Evolutionary conservation across 352 stramenopile species (phyloP), one percentile per base, ranked within the genome.

Genomic region (Pythium volutum): DNA sequence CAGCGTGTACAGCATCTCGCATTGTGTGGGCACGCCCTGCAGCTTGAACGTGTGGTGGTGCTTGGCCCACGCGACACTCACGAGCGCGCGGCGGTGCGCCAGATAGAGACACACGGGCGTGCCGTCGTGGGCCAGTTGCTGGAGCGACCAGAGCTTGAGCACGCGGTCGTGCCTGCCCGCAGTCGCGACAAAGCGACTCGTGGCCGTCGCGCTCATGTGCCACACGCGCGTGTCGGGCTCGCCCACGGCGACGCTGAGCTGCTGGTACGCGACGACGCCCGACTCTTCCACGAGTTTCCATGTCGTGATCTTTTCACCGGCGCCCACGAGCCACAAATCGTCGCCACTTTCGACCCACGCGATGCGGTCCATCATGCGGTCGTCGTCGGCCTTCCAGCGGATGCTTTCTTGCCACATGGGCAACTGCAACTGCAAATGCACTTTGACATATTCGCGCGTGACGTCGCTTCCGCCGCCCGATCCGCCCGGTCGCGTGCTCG

Each of bases 211-310:
- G 55, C 87, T 81, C 60, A 93, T 89, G 52, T 89, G 75, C 29
- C 63, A 67, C 20, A 81, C 67, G 18, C 64, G 64, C 18, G 65
- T 43, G 18, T 62, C 58, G 1, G 71, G 59, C 36, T 67, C 42
- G 12, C 59, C 66, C 27, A 91, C 36, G 0, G 55, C 64, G 11
- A 95, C 86, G 65, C 73, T 87, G 11, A 81, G 76, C 61, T 93
- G 85, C 31, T 91, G 60, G 63, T 93, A 93, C 47, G 64, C 64
- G 53, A 93, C 72, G 23, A 88, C 74, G 25, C 87, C 86, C 0
- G 81, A 77, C 53, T 95, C 86, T 43, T 93, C 76, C 12, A 92
- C 78, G 10, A 95, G 36, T 62, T 92, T 93, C 84, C 84, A 95
- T 41, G 91, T 77, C 20, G 79, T 86, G 42, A 95, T 56, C 58